Conservation (phyloP, 2,329 filamentous ascomycete species). For the Monosporascus sp. region DNA sequence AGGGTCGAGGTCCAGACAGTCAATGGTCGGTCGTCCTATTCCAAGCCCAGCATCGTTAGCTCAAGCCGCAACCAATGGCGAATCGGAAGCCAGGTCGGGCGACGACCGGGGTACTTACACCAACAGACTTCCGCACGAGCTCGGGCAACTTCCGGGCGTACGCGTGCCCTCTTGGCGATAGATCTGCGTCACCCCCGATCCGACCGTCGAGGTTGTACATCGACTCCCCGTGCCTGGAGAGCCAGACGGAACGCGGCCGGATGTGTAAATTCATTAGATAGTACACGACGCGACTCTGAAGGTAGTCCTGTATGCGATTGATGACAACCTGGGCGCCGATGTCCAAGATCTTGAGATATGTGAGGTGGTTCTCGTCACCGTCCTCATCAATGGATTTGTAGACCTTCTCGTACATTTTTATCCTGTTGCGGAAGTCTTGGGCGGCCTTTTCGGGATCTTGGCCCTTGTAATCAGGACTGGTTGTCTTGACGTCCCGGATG, state of each 20-base stretch:
- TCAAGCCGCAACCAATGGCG: not conserved
- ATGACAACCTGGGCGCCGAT: slow-evolving; percentile 95
- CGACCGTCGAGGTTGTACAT: slow-evolving; percentile 84
- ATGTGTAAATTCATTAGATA: slow-evolving; percentile 99
- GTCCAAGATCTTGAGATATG: slow-evolving; percentile 96
- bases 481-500: slow-evolving; percentile 95
- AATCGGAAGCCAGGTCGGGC: not conserved
- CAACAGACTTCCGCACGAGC: slow-evolving; percentile 78
- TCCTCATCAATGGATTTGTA: slow-evolving; percentile 87
- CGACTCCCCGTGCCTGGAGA: slow-evolving; percentile 93
- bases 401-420: slow-evolving; percentile 94
- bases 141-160: slow-evolving; percentile 83
- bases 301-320: slow-evolving; percentile 93
- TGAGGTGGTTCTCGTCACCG: slow-evolving; percentile 74
- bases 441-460: slow-evolving; percentile 91
- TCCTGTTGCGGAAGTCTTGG: slow-evolving; percentile 86
- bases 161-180: slow-evolving; percentile 79
- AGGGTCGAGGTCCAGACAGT: slow-evolving; percentile 60
- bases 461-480: slow-evolving; percentile 87
- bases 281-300: slow-evolving; percentile 94
- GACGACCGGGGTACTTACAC: slow-evolving; percentile 50
- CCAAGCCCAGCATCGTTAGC: slow-evolving; percentile 7
- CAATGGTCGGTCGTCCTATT: slow-evolving; percentile 52
- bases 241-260: slow-evolving; percentile 91
- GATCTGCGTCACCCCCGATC: slow-evolving; percentile 85